Percentiles rank a stretch among this genome's conserved stretches.
phyloP scores from a whole-genome alignment of 2,329 filamentous ascomycete species.

The Alternaria longipes region DNA sequence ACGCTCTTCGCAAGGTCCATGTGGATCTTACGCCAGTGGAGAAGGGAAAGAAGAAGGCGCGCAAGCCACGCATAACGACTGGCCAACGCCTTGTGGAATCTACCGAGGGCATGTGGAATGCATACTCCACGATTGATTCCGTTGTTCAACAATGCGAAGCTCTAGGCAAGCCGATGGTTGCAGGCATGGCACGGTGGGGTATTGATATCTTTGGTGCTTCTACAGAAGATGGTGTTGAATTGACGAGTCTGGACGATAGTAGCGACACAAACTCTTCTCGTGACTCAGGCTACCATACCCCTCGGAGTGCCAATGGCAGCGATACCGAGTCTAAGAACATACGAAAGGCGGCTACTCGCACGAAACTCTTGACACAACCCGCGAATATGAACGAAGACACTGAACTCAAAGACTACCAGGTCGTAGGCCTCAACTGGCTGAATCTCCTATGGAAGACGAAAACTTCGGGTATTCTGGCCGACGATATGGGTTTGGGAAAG shows the following conservation, averaged over 20 bases:
- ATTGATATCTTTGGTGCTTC: conserved; percentile 69
- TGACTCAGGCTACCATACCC: conserved; percentile 75
- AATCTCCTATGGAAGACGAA: conserved; percentile 80
- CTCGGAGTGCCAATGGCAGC: conserved; percentile 51
- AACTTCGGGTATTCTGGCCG: conserved; percentile 89
- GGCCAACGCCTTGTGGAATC: conserved; percentile 74
- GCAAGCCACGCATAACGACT: conserved; percentile 60
- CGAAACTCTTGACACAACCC: conserved; percentile 71
- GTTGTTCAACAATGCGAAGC: conserved; percentile 79
- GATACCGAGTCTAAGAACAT: conserved; percentile 60
- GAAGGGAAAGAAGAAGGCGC: conserved; percentile 48
- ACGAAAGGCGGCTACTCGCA: conserved; percentile 45
- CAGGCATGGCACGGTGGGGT: conserved; percentile 74
- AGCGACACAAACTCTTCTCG: conserved; percentile 55
- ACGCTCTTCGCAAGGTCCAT: conserved; percentile 72
- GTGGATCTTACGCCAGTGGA: conserved; percentile 35
- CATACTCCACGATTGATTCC: conserved; percentile 83
- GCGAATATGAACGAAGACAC: conserved; percentile 78
- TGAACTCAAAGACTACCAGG: conserved; percentile 88
- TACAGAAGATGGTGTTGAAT: conserved; percentile 68
- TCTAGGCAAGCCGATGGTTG: conserved; percentile 72
- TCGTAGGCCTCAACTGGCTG: conserved; percentile 96
- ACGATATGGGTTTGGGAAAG: conserved; percentile 96
- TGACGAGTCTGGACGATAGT: conserved; percentile 62
- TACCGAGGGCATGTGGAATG: conserved; percentile 76